Conservation (phyloP, 345 rosid genomes). For the Eucalyptus cloeziana region DNA sequence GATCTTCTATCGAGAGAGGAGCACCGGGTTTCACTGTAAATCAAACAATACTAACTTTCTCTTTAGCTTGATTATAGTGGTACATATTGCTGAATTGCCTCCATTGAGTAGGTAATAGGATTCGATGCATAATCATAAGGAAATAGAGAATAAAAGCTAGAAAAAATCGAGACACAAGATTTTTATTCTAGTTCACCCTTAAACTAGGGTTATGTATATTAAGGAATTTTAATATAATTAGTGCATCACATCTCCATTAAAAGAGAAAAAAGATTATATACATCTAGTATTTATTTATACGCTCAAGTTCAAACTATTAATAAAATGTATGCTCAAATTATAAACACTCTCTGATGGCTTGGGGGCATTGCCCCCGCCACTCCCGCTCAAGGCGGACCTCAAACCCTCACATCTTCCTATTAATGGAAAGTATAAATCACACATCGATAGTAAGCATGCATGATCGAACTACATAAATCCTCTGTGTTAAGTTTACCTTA, state of each 20-base stretch:
- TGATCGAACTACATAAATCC: neutral
- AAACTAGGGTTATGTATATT: too few relatives aligned
- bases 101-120: neutral
- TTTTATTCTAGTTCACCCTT: rapidly evolving
- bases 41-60: neutral
- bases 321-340: too few relatives aligned
- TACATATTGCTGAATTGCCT: neutral
- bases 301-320: too few relatives aligned
- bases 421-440: too few relatives aligned
- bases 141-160: too few relatives aligned
- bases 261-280: too few relatives aligned
- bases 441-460: neutral
- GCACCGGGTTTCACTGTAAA: rapidly evolving
- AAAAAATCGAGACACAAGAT: rapidly evolving
- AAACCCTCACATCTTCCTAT: too few relatives aligned
- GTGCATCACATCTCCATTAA: too few relatives aligned
- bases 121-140: too few relatives aligned
- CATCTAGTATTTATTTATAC: too few relatives aligned
- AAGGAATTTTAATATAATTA: rapidly evolving
- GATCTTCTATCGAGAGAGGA: neutral
- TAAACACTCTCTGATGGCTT: too few relatives aligned
- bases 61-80: neutral
- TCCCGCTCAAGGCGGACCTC: rapidly evolving
- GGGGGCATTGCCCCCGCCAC: rapidly evolving
- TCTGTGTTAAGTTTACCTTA: neutral